phyloP scores from a whole-genome alignment of 257 asterid species.

The Petunia secreta region DNA sequence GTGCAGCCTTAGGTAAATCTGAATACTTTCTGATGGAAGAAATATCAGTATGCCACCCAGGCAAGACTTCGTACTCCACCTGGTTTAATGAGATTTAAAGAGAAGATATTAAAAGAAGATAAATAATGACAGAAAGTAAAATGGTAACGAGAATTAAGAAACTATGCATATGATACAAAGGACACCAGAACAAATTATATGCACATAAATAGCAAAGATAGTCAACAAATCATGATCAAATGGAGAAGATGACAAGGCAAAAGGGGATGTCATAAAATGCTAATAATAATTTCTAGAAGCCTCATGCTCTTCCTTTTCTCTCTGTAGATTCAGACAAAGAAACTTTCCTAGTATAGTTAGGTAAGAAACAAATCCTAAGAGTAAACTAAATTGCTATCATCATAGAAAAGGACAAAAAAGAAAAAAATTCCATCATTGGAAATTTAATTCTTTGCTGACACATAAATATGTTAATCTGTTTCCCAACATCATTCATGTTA shows the following conservation, averaged over 20 bases:
- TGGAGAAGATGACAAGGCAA: not conserved
- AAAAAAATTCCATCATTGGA: not conserved
- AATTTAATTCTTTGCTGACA: not conserved
- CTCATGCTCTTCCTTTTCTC: not conserved
- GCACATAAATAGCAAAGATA: not conserved
- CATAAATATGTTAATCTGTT: not conserved
- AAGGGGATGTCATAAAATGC: not conserved
- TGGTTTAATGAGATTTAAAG: constrained; percentile 21
- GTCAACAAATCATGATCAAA: not conserved
- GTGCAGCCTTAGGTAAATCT: constrained; percentile 84
- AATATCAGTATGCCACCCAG: constrained; percentile 87
- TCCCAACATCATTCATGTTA: not conserved
- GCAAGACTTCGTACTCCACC: constrained; percentile 90
- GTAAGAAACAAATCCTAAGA: not conserved
- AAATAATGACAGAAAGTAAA: not conserved
- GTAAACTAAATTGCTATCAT: not conserved
- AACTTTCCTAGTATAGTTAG: not conserved
- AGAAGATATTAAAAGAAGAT: not conserved
- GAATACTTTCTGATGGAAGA: constrained; percentile 83
- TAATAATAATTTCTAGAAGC: not conserved
- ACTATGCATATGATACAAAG: not conserved
- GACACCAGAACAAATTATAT: not conserved
- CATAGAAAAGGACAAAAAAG: not conserved
- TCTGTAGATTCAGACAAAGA: not conserved
- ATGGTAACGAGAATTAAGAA: not conserved